Evolutionary conservation across 2,329 filamentous ascomycete species (phyloP).

Genomic region (Aspergillus amoenus): DNA sequence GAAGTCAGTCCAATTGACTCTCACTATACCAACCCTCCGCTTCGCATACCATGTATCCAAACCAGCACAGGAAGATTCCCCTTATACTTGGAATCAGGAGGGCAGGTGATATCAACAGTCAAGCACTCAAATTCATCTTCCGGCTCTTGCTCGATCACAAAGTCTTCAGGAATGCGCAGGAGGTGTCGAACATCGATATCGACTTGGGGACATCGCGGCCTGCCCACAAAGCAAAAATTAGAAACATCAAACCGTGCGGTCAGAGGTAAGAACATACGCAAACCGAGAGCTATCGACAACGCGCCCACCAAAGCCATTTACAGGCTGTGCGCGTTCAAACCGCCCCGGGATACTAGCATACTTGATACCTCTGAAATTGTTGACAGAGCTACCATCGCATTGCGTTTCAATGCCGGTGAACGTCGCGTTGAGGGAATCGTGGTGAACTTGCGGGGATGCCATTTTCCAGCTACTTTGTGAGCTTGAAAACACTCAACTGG

Average conservation of each 20-base stretch:
- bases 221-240: slow-evolving; percentile 12
- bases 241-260: background rate
- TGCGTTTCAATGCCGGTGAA: slow-evolving; percentile 26
- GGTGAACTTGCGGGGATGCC: slow-evolving; percentile 22
- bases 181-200: slow-evolving; percentile 44
- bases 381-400: slow-evolving; percentile 14
- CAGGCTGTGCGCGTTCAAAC: slow-evolving; percentile 29
- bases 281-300: slow-evolving; percentile 36
- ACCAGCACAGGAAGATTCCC: slow-evolving; percentile 40
- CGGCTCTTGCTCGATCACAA: slow-evolving; percentile 26
- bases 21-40: background rate
- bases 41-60: slow-evolving; percentile 45
- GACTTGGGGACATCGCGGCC: slow-evolving; percentile 45
- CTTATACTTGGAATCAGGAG: background rate
- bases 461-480: slow-evolving; percentile 13
- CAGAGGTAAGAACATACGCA: slow-evolving; percentile 22
- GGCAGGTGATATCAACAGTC: slow-evolving; percentile 44
- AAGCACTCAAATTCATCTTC: slow-evolving; percentile 48
- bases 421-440: slow-evolving; percentile 25
- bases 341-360: slow-evolving; percentile 31
- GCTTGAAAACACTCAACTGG: no score
- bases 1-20: background rate
- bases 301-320: slow-evolving; percentile 24
- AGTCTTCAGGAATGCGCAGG: slow-evolving; percentile 42
- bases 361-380: slow-evolving; percentile 33